These are phyloP conservation scores for Eucalyptus brandiana DNA, from an alignment of 345 rosid species.

Conservation along the genomic window DNA sequence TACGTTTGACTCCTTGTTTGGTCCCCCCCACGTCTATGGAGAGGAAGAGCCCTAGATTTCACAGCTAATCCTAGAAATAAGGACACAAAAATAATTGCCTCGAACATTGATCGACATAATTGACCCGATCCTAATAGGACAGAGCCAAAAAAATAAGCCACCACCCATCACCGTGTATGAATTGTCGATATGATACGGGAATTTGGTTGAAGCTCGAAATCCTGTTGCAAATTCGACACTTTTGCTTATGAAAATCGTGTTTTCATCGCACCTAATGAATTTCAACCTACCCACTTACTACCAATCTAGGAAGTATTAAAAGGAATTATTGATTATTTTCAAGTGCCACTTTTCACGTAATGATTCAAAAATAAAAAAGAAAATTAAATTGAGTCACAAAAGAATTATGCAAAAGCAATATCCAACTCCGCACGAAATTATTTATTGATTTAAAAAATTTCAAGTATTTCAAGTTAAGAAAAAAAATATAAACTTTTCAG, in stretches of 20 bases:
- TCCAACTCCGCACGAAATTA: not conserved
- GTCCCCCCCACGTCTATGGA: not conserved
- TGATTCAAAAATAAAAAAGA: not conserved
- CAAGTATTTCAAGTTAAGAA: not conserved
- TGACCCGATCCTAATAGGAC: not conserved
- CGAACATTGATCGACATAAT: not conserved
- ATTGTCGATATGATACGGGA: not conserved
- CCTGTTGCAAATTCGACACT: not conserved
- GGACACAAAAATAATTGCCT: not conserved
- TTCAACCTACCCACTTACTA: not conserved
- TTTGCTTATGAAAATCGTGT: not conserved
- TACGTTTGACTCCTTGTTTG: not conserved
- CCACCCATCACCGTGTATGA: not conserved
- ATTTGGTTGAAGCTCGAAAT: not conserved
- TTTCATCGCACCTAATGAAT: not conserved
- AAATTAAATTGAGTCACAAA: not conserved
- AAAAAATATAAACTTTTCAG: not conserved
- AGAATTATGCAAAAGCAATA: not conserved
- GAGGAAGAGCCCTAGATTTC: not conserved
- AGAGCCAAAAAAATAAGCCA: not conserved
- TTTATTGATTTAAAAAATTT: not conserved
- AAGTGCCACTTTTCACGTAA: not conserved
- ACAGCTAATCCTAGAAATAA: not conserved
- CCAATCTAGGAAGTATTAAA: not conserved
- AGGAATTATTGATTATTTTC: not conserved